Percentiles rank a stretch among this genome's conserved stretches.
phyloP scores from a whole-genome alignment of 169 alveolate genomes.

The Plasmodium berghei region DNA sequence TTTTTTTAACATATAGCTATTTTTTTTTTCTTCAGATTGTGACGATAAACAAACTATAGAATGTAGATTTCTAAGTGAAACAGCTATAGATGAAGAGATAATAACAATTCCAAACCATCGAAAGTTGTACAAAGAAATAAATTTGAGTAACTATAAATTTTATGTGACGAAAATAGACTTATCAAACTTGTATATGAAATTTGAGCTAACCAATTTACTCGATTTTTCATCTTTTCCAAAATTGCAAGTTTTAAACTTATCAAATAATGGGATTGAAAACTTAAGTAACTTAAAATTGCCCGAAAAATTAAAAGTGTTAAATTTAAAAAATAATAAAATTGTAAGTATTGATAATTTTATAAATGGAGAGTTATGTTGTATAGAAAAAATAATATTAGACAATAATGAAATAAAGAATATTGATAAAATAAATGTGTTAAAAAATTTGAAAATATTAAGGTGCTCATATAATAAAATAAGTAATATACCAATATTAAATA shows the following conservation, averaged over 20 bases:
- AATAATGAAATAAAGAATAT: constrained; percentile 21
- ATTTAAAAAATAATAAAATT: constrained; percentile 42
- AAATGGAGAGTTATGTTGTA: neutral
- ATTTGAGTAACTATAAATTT: neutral
- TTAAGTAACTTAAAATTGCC: constrained; percentile 33
- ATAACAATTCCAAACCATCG: neutral
- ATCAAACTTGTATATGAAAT: constrained; percentile 18
- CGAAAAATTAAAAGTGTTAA: constrained; percentile 12
- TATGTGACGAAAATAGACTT: constrained; percentile 15
- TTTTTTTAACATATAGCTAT: no score
- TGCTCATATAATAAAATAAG: constrained; percentile 43
- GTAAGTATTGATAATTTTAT: constrained; percentile 15
- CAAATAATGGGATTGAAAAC: constrained; percentile 55
- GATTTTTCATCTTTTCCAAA: constrained; percentile 18
- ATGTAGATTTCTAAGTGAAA: no score
- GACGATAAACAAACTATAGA: no score
- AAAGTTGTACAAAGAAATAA: constrained; percentile 14
- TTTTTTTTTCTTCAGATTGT: no score
- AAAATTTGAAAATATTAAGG: constrained; percentile 41
- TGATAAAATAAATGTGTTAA: constrained; percentile 10
- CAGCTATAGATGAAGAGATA: neutral
- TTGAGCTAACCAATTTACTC: neutral
- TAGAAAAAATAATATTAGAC: constrained; percentile 38
- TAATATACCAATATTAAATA: constrained; percentile 33
- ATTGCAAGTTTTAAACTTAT: constrained; percentile 19